Percentiles rank a stretch among this genome's conserved stretches.
Conservation (phyloP, 345 rosid genomes). For the Salix exigua region DNA sequence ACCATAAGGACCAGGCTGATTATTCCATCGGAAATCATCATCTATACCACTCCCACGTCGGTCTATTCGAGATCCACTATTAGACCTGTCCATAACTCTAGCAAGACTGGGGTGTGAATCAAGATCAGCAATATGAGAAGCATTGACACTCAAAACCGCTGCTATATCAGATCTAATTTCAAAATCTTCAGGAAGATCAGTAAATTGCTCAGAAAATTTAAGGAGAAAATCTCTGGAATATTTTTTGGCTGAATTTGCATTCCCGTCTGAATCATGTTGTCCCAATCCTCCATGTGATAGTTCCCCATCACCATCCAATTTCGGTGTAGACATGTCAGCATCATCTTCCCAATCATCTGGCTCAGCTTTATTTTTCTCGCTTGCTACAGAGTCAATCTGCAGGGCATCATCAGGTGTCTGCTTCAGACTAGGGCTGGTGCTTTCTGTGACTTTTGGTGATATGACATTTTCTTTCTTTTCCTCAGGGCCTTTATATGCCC, state of each 20-base stretch:
- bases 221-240: conserved; percentile 94
- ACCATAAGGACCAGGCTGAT: conserved; percentile 41
- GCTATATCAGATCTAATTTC: conserved; percentile 46
- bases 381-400: conserved; percentile 24
- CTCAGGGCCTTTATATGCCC: conserved; percentile 88
- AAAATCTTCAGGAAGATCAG: conserved; percentile 67
- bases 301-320: conserved; percentile 46
- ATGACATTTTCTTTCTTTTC: conserved; percentile 56
- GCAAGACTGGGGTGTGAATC: conserved; percentile 57
- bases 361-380: conserved; percentile 54
- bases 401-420: conserved; percentile 28
- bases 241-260: conserved; percentile 49
- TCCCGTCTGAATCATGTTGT: conserved; percentile 35
- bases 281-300: conserved; percentile 25
- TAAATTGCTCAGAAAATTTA: conserved; percentile 64
- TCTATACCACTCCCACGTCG: conserved; percentile 61
- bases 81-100: conserved; percentile 59
- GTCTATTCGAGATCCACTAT: conserved; percentile 55
- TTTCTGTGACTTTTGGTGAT: conserved; percentile 31
- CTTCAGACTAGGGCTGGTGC: conserved; percentile 33
- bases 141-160: conserved; percentile 34
- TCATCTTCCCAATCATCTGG: conserved; percentile 99
- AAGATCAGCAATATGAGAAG: conserved; percentile 45
- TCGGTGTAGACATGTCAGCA: conserved; percentile 78
- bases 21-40: conserved; percentile 75